A percentile compares a stretch with the other conserved stretches of the same genome.
These are phyloP conservation scores for Nannochloropsis salina DNA, from an alignment of 108 stramenopile species.

Conservation along the genomic window DNA sequence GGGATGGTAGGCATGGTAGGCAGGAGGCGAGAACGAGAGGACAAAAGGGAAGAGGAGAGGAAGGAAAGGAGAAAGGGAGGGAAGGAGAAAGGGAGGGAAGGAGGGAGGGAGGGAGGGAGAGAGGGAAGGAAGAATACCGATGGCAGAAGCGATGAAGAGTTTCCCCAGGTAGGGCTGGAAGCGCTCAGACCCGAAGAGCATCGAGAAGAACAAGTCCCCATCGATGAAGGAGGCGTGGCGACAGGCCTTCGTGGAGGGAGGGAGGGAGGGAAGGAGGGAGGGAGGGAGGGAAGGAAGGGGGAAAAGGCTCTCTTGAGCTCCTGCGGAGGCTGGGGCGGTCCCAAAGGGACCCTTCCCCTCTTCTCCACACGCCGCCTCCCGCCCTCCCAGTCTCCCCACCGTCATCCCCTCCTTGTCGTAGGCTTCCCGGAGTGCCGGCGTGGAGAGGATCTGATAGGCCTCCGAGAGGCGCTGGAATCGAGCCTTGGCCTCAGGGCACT, in stretches of 20 bases:
- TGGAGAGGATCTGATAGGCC: not conserved
- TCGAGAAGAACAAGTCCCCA: not conserved
- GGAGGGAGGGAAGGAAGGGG: not conserved
- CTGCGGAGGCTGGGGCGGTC: too few species aligned
- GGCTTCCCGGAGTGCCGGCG: not conserved
- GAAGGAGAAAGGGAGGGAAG: too few species aligned
- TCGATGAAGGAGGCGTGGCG: not conserved
- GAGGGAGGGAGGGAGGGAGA: not conserved
- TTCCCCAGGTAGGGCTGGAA: not conserved
- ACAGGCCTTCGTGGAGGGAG: not conserved
- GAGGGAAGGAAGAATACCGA: not conserved
- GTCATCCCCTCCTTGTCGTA: not conserved
- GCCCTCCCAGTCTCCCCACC: too few species aligned
- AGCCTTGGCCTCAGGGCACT: not conserved
- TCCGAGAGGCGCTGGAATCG: not conserved
- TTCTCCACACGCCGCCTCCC: too few species aligned
- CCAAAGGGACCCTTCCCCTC: too few species aligned
- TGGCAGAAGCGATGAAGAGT: not conserved
- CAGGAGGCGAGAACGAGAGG: not conserved
- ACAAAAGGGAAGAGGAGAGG: too few species aligned
- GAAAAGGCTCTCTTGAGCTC: too few species aligned
- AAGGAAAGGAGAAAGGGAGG: too few species aligned
- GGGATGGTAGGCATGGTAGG: too few species aligned
- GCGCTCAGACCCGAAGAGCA: not conserved
- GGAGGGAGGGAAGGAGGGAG: not conserved